Evolutionary conservation across 2,329 filamentous ascomycete genomes (phyloP), one percentile per base, ranked within the genome.

Genomic region (Pyrenophora teres): DNA sequence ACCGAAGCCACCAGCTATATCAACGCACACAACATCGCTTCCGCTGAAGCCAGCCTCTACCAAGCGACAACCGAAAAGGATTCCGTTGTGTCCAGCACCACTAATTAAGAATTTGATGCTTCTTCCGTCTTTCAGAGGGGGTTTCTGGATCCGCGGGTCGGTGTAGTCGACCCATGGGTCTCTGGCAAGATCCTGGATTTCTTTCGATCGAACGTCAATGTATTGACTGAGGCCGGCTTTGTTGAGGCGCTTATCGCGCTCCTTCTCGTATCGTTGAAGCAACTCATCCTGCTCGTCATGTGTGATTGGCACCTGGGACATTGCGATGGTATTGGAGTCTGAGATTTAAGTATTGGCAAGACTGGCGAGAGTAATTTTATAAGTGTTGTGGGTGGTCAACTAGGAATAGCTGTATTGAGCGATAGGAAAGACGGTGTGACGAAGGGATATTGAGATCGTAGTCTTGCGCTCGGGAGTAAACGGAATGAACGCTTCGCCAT

Each of bases 1-100:
- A 3, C 78, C 77, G 56, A 78, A 78, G 1, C 74, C 76, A 4
- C 72, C 74, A 15, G 76, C 76, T 4, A 60, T 78, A 57, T 79
- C 77, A n/a, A 77, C 59, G 21, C 78, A 67, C 6, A 65, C 49
- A 31, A 78, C 67, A 40, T 77, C 69, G 2, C 69, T 57, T n/a
- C 58, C 45, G 8, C 44, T 54, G 53, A 72, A 60, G 4, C 73
- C 72, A 6, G 69, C 58, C 50, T 76, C 57, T 15, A 76, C 60
- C 5, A 77, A 50, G 1, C 70, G 64, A 3, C 72, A 69, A 2
- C 74, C 52, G 63, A 73, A 70, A 1, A 75, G 50, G 4, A 77
- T 61, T 4, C 75, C 76, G 5, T 67, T 70, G 46, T 65, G 71
- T 0, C 76, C 77, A 25, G 69, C 74, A 15, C 77, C 75, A n/a